Evolutionary conservation across 148 eudicot genomes (phyloP), one percentile per base, ranked within the genome.

Genomic region (Arctostaphylos glauca): DNA sequence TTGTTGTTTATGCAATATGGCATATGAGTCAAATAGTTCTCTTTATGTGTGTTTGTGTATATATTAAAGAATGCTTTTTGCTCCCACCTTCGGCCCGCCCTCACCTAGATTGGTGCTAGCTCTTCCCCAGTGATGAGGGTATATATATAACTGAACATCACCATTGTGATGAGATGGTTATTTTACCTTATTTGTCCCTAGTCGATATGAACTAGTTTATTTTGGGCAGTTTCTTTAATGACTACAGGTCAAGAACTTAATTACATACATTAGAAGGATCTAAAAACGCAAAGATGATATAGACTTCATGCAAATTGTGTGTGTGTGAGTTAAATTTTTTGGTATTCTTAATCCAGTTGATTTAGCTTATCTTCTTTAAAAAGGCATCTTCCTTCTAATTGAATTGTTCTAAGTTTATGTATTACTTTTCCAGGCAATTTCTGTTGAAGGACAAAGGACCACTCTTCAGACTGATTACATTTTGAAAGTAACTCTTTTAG

Each of bases 391-490:
- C 38, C 38, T 31, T 31, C 38, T 0, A 31, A 31, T 31, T 31
- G 38, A 31, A 31, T 31, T 31, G 38, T 31, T 31, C 38, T 19
- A 31, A 71, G 38, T 31, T 31, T 31, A 31, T 79, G 55, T 50
- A 78, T 77, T 85, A 54, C 58, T 77, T 74, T 70, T 68, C 67
- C 89, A 94, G 98, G 98, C 94, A 82, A 91, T 84, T 81, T 86
- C 94, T 66, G 87, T 90, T 79, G 94, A 88, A 87, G 97, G 95
- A 76, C 86, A 91, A 70, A 90, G 84, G 88, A 87, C 86, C 70
- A 85, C 88, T 77, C 90, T 95, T 79, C 94, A 91, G 86, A 93
- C 95, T 46, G 91, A 95, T 82, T 95, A 95, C 89, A 91, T 93
- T 47, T 50, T 95, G 25, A 95, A 92, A 86, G 98, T 95, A 90